Conservation (phyloP, 345 rosid species). For the Pistacia vera region DNA sequence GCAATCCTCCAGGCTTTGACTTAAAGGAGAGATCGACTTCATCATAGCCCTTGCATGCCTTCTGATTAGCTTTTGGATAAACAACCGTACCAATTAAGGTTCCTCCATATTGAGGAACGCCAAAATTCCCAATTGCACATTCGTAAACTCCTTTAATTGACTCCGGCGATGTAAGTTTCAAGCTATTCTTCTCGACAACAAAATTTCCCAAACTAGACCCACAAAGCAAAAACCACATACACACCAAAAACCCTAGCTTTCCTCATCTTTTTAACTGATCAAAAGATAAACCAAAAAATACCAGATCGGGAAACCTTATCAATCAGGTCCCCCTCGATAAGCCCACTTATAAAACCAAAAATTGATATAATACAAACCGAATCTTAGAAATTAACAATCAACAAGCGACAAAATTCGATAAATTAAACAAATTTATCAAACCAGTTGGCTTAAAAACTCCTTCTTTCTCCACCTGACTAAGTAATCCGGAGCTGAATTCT, state of each 20-base stretch:
- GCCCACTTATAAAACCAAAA: neutral
- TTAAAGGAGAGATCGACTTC: slow-evolving; percentile 46
- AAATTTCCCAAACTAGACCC: slow-evolving; percentile 58
- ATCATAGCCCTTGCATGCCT: slow-evolving; percentile 50
- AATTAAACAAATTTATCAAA: neutral
- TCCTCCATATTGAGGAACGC: slow-evolving; percentile 77
- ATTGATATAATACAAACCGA: neutral
- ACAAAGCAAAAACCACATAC: slow-evolving; percentile 44
- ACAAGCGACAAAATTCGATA: neutral
- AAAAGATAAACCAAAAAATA: neutral
- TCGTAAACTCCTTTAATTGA: slow-evolving; percentile 57
- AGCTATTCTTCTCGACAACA: slow-evolving; percentile 81
- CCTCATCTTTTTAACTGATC: slow-evolving; percentile 42
- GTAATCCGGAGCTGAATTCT: neutral
- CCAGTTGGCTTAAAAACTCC: neutral
- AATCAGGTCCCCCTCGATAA: neutral
- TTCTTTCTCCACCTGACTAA: neutral
- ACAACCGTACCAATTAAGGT: slow-evolving; percentile 55
- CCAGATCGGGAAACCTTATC: slow-evolving; percentile 8
- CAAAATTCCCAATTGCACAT: slow-evolving; percentile 75
- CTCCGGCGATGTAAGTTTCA: slow-evolving; percentile 58
- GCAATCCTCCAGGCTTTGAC: slow-evolving; percentile 47
- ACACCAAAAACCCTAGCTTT: slow-evolving; percentile 44
- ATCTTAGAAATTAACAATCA: slow-evolving; percentile 23
- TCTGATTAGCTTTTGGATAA: slow-evolving; percentile 54